These are phyloP conservation scores for Amanita pallidorosea DNA, from an alignment of 768 basidiomycete species.

Conservation along the genomic window DNA sequence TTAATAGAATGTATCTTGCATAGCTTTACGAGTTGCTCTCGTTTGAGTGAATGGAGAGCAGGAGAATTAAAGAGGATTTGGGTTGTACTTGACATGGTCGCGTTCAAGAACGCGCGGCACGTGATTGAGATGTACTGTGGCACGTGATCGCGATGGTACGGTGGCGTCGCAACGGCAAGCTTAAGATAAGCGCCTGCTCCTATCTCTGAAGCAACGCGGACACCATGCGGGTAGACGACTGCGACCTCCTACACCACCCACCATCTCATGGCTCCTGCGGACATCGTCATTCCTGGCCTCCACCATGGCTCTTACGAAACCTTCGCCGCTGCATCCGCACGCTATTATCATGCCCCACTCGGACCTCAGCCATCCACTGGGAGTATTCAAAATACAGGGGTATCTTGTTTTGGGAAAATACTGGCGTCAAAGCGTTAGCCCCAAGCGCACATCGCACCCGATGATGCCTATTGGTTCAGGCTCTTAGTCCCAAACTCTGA, in stretches of 20 bases:
- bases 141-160: not conserved
- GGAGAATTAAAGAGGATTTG: conserved; percentile 81
- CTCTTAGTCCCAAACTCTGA: conserved; percentile 44
- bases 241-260: not conserved
- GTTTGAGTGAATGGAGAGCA: conserved; percentile 72
- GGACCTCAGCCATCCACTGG: conserved; percentile 40
- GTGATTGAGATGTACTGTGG: not conserved
- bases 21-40: conserved; percentile 74
- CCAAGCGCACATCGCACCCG: not conserved
- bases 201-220: conserved; percentile 6
- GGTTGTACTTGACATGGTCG: conserved; percentile 55
- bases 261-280: not conserved
- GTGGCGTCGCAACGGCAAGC: not conserved
- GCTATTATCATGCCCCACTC: conserved; percentile 54
- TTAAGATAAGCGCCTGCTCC: not conserved
- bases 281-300: conserved; percentile 17
- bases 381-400: conserved; percentile 49
- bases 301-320: conserved; percentile 28
- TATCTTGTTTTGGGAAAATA: conserved; percentile 43
- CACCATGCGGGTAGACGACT: not conserved
- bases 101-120: not conserved
- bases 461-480: conserved; percentile 43
- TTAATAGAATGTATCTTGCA: conserved; percentile 80
- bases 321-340: conserved; percentile 42
- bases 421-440: conserved; percentile 10